Conservation (phyloP, 495 filamentous ascomycete genomes). For the Aspergillus nanangensis region DNA sequence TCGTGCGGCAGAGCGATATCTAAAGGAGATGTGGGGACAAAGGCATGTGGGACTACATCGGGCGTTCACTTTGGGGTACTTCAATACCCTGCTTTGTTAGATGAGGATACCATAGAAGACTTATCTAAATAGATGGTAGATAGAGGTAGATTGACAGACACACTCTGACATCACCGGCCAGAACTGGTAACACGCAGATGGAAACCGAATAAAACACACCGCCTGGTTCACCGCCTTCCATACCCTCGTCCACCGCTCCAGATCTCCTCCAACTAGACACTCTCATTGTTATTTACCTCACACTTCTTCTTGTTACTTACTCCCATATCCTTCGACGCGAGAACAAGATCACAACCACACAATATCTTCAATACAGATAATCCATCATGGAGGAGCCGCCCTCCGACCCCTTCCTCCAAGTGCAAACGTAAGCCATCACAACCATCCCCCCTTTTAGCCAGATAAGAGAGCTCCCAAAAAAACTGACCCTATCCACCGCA, state of each 20-base stretch:
- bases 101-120: background rate
- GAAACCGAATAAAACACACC: conserved; percentile 9
- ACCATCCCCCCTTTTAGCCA: background rate
- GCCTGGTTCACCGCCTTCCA: conserved; percentile 12
- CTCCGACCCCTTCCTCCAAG: conserved; percentile 88
- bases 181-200: background rate
- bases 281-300: too few species aligned
- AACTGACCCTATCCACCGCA: conserved; percentile 26
- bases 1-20: conserved; percentile 19
- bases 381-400: conserved; percentile 57
- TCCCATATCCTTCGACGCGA: too few species aligned
- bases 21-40: conserved; percentile 25
- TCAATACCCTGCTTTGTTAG: conserved; percentile 13
- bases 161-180: background rate
- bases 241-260: background rate
- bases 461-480: background rate
- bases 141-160: background rate
- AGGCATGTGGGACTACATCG: conserved; percentile 19
- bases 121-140: background rate
- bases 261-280: too few species aligned
- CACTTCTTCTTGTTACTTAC: background rate
- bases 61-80: conserved; percentile 16
- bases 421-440: conserved; percentile 69
- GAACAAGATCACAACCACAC: too few species aligned
- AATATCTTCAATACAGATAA: too few species aligned